Evolutionary conservation across 495 filamentous ascomycete genomes (phyloP), one percentile per base, ranked within the genome.

Genomic region (Penicillium bovifimosum): DNA sequence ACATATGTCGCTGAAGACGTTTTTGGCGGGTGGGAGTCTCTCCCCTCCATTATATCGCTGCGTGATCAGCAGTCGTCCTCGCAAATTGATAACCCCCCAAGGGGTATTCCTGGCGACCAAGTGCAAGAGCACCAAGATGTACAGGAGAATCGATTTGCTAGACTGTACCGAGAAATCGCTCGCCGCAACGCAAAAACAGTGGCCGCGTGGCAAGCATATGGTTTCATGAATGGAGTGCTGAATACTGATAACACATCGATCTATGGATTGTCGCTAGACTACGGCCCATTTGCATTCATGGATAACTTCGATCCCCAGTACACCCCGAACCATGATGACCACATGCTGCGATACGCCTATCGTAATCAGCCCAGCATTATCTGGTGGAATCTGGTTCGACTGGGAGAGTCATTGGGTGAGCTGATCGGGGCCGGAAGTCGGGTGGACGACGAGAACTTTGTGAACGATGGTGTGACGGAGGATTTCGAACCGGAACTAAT

Each of bases 201-300:
- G 1, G 93, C 93, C 9, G 81, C 84, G 49, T 98, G 93, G 93
- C 93, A 98, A 70, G 88, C 88, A 17, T 96, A 96, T 69, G 93
- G 87, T 10, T 98, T 98, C 71, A 96, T 92, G 79, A 98, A 98
- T 62, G 93, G 93, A 14, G 93, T 98, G 17, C 74, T 98, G 29
- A 92, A 96, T 61, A 96, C 93, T 0, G 93, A 98, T 65, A 98
- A 98, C 64, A 98, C 92, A 0, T 95, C 88, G 5, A 78, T 98
- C 46, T 84, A 85, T 32, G 93, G 93, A 6, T 69, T 98, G 0
- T 89, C 85, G 1, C 85, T 98, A 17, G 93, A 98, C 70, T 98
- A 87, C 61, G 93, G 93, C 0, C 93, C 93, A 0, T 98, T 97
- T 62, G 92, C 93, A 17, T 96, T 96, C 61, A 85, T 98, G 75